Evolutionary conservation across 176 grass and related monocot genomes (phyloP).

Genomic region (Rhipidocladum racemiflorum): DNA sequence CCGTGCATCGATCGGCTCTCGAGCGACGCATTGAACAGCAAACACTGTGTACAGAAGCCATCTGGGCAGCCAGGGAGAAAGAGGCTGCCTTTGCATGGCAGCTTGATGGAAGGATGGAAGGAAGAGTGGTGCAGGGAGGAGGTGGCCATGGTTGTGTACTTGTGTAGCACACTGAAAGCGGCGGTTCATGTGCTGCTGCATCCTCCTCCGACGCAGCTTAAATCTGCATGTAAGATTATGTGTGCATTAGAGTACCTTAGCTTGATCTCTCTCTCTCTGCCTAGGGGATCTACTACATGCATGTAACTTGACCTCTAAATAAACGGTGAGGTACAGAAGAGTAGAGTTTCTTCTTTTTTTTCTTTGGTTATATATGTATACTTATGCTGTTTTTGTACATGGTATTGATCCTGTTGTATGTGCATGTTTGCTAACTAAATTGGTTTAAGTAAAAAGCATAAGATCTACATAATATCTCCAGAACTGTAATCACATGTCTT

Average conservation of each 20-base stretch:
- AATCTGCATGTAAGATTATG: slow-evolving; percentile 13
- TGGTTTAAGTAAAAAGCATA: background rate
- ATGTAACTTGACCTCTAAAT: slow-evolving; percentile 3
- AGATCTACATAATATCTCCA: background rate
- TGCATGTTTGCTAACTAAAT: background rate
- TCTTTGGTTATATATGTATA: background rate
- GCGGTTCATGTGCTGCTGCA: background rate
- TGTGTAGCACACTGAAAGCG: background rate
- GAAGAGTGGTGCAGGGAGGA: background rate
- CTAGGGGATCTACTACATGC: slow-evolving; percentile 3
- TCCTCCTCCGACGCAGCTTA: background rate
- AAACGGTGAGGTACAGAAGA: background rate
- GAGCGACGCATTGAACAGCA: background rate
- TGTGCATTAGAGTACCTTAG: background rate
- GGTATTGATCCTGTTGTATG: background rate
- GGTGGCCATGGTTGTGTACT: slow-evolving; percentile 17
- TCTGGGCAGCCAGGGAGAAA: background rate
- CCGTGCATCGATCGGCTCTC: background rate
- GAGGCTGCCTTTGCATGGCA: background rate
- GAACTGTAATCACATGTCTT: background rate
- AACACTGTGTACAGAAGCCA: slow-evolving; percentile 13
- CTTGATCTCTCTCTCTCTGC: background rate
- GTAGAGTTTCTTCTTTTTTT: background rate
- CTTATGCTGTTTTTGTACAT: background rate
- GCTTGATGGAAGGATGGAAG: background rate